Evolutionary conservation across 2,329 filamentous ascomycete species (phyloP), one percentile per base, ranked within the genome.

Genomic region (Atkinsonella texensis): DNA sequence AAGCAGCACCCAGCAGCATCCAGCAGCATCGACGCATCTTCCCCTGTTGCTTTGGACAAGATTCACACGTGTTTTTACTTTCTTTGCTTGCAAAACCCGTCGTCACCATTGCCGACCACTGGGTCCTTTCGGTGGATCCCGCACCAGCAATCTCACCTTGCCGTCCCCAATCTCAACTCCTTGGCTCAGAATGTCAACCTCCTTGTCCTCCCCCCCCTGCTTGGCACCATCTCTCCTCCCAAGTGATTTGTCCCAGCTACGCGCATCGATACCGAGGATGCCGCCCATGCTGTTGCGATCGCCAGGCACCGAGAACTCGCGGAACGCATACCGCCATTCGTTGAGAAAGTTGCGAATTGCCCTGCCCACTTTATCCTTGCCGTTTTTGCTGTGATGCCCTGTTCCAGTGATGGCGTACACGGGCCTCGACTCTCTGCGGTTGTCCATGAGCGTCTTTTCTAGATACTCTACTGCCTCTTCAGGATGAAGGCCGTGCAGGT

Each of bases 301-400:
- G n/a, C 91, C 91, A 2, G 90, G 89, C 10, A 96, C 90, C 39
- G 87, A 93, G 68, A 98, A 98, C 69, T 98, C 93, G 51, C 91
- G 85, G 70, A 91, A 98, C 0, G 88, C 86, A 65, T 96, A 98
- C 56, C 88, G 82, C 89, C 90, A 95, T 65, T 97, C 91, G 63
- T 91, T 94, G 51, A 98, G 73, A 71, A 94, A 97, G 58, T 80
- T 82, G 51, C 93, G 84, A 55, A 97, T 84, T 1, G 90, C 89
- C 70, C 95, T 95, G 63, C 91, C 91, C 38, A 98, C 88, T 70
- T 98, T 98, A 69, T 98, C 93, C 68, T 97, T 97, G 61, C 93
- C 91, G 64, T 96, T 96, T 74, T 97, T 97, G 66, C 88, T 95
- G 70, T 98, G 93, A 63, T 97, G 90, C 3, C 91, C 93, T 1